Evolutionary conservation across 1,284 basidiomycete species (phyloP).

Genomic region (Ceratobasidium sp.): DNA sequence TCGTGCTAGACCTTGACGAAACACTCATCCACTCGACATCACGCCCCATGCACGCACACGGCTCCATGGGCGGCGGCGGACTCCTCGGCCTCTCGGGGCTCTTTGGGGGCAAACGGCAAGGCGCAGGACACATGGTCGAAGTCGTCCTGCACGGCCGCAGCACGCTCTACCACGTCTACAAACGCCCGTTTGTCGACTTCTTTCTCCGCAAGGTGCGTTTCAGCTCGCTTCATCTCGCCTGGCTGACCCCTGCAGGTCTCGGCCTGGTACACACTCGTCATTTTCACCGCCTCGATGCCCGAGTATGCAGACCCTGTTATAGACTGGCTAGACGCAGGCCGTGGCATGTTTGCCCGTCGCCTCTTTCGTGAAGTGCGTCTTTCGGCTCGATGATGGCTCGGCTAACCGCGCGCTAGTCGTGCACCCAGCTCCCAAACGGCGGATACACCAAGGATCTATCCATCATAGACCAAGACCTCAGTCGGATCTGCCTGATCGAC

Average conservation of each 20-base stretch:
- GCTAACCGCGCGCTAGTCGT: conserved; percentile 63
- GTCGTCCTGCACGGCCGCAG: conserved; percentile 89
- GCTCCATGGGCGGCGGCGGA: conserved; percentile 50
- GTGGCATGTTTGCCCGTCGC: conserved; percentile 85
- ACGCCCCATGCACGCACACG: conserved; percentile 56
- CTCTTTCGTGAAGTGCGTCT: conserved; percentile 88
- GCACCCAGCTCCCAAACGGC: conserved; percentile 88
- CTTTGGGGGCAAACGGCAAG: conserved; percentile 61
- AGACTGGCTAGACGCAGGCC: conserved; percentile 97
- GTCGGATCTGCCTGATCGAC: conserved; percentile 91
- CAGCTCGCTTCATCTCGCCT: conserved; percentile 14
- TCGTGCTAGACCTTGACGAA: conserved; percentile 96
- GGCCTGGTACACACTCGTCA: conserved; percentile 97
- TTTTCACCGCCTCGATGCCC: conserved; percentile 98
- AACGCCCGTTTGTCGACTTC: conserved; percentile 95
- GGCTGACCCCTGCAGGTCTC: conserved; percentile 72
- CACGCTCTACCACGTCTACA: conserved; percentile 98
- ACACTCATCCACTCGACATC: conserved; percentile 98
- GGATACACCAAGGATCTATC: conserved; percentile 94
- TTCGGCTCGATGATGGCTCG: background rate
- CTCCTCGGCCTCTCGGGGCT: conserved; percentile 51
- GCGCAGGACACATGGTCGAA: conserved; percentile 91
- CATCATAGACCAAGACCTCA: conserved; percentile 86
- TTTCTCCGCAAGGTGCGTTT: conserved; percentile 83
- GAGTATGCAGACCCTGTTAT: conserved; percentile 99